These are phyloP conservation scores for Boechera stricta DNA, from an alignment of 345 rosid species.

Conservation along the genomic window DNA sequence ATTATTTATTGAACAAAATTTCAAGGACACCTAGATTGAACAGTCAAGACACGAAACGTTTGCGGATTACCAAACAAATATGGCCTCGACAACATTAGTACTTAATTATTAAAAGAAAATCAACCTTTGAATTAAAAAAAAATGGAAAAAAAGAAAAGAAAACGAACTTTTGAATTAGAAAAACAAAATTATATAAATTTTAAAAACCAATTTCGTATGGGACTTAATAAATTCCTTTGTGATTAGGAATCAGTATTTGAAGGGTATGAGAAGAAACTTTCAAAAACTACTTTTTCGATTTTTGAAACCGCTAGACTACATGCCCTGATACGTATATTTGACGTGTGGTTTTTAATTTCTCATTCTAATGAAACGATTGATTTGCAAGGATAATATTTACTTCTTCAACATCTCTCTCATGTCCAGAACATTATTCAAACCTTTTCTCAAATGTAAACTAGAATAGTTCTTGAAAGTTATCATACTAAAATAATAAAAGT, in stretches of 20 bases:
- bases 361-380: not conserved
- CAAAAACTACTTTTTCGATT: not conserved
- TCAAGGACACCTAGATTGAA: conserved; percentile 12
- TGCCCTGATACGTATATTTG: not conserved
- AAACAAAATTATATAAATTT: not conserved
- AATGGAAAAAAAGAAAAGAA: too few relatives aligned
- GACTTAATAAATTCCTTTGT: not conserved
- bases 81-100: too few relatives aligned
- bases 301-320: not conserved
- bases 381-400: conserved; percentile 4
- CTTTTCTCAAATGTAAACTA: not conserved
- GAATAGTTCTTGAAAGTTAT: conserved; percentile 8
- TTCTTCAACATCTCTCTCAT: conserved; percentile 3
- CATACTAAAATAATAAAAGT: not conserved
- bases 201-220: not conserved
- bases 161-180: not conserved
- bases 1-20: not conserved
- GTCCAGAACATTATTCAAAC: not conserved
- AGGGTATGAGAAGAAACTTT: not conserved
- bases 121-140: too few relatives aligned
- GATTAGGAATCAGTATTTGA: not conserved
- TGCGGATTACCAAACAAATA: conserved; percentile 1
- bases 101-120: too few relatives aligned
- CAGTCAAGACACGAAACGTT: conserved; percentile 1
- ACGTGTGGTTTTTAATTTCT: not conserved